phyloP scores from a whole-genome alignment of 2,329 filamentous ascomycete genomes.

The Arthroderma sp. region DNA sequence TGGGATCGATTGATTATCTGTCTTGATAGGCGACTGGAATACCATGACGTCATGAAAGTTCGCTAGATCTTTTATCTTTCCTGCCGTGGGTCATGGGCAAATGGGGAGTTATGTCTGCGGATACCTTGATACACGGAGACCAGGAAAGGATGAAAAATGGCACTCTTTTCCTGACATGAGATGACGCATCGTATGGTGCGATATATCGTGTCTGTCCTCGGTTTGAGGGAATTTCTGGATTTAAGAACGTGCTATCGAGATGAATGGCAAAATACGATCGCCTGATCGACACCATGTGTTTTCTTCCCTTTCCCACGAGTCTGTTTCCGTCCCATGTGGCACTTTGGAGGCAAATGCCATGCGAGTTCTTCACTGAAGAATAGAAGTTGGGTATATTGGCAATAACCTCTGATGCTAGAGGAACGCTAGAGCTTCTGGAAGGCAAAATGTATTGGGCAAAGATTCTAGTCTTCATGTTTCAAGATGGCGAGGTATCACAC shows the following conservation, averaged over 20 bases:
- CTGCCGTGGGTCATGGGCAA: not conserved
- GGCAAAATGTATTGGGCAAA: not conserved
- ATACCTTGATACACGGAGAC: not conserved
- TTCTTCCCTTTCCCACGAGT: not conserved
- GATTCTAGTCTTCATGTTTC: not conserved
- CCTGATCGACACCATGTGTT: not conserved
- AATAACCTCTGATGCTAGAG: not conserved
- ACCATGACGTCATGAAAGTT: not conserved
- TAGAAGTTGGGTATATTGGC: not conserved
- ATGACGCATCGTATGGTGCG: not conserved
- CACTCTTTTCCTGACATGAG: not conserved
- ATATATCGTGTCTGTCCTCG: not conserved
- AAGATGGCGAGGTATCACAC: not conserved
- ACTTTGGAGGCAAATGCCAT: not conserved
- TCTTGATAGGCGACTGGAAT: not conserved
- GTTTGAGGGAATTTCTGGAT: not conserved
- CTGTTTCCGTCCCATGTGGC: not conserved
- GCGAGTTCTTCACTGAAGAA: not conserved
- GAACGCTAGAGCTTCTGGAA: not conserved
- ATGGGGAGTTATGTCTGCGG: not conserved
- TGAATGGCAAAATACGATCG: not conserved
- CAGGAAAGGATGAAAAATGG: not conserved
- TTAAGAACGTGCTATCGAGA: not conserved
- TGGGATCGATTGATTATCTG: not conserved
- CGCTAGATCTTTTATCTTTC: not conserved